Percentiles rank a stretch among this genome's conserved stretches.
Evolutionary conservation across 2,329 filamentous ascomycete species (phyloP).

Genomic region (Phaeosphaeria sp.): DNA sequence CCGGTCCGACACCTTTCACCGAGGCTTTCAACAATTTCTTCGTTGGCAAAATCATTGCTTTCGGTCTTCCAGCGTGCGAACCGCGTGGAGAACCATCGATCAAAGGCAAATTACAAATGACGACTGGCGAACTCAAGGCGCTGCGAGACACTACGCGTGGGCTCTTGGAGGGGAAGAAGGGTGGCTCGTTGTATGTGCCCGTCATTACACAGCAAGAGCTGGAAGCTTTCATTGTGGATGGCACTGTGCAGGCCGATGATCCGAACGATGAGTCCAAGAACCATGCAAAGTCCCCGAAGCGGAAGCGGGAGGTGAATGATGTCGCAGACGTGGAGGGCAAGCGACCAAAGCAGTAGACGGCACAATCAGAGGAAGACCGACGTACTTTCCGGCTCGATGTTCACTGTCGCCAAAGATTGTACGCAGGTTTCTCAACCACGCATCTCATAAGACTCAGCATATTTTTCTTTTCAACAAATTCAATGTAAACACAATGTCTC

Average conservation of each 20-base stretch:
- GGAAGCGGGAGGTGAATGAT: neutral
- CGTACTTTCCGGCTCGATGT: too few species aligned
- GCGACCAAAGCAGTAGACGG: neutral
- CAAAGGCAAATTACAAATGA: conserved; percentile 3
- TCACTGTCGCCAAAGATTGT: too few species aligned
- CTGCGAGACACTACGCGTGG: conserved; percentile 2
- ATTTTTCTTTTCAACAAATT: too few species aligned
- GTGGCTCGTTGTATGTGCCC: conserved; percentile 11
- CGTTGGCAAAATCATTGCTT: conserved; percentile 6
- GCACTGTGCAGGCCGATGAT: conserved; percentile 6
- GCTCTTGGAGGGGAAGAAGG: conserved; percentile 3
- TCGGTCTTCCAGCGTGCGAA: neutral
- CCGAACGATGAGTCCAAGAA: neutral
- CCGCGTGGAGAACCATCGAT: conserved; percentile 2
- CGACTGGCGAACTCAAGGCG: neutral
- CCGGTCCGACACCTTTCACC: neutral
- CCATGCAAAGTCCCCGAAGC: neutral
- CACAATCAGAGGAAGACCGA: neutral
- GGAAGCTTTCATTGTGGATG: conserved; percentile 4
- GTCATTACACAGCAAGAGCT: conserved; percentile 14
- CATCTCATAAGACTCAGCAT: too few species aligned
- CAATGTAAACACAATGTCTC: too few species aligned
- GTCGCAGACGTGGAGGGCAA: neutral
- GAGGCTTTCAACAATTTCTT: conserved; percentile 14
- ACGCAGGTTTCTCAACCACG: too few species aligned